Conservation (phyloP, 805 yeast species). For the Pichia kluyveri region DNA sequence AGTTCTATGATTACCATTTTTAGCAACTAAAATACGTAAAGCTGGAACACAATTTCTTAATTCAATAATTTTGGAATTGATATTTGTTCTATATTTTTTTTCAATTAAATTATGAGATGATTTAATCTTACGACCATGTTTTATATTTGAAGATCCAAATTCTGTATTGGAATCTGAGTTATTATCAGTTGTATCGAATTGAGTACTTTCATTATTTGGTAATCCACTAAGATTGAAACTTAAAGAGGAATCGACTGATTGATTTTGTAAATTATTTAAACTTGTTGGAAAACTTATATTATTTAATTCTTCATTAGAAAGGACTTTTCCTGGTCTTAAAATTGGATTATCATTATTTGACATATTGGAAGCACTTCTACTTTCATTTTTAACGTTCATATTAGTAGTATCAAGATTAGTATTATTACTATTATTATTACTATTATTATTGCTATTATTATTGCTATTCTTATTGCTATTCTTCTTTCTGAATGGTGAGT, state of each 20-base stretch:
- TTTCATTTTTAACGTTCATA: neutral
- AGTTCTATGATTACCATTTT: conserved; percentile 28
- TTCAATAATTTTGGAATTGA: conserved; percentile 63
- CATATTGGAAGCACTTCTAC: neutral
- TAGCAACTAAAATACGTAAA: conserved; percentile 37
- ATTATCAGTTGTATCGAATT: conserved; percentile 5
- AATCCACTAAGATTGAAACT: neutral
- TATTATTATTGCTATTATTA: neutral
- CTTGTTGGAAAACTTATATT: neutral
- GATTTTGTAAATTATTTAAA: neutral
- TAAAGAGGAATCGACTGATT: neutral
- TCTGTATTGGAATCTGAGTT: conserved; percentile 5
- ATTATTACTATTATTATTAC: neutral
- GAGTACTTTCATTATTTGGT: neutral
- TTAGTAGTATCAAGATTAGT: neutral
- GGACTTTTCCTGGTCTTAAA: neutral
- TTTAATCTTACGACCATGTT: conserved; percentile 37
- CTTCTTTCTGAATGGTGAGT: neutral
- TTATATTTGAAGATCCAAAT: conserved; percentile 1
- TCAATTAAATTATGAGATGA: conserved; percentile 77
- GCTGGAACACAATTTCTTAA: conserved; percentile 77
- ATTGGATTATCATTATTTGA: neutral
- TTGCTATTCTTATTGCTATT: neutral
- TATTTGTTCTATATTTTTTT: conserved; percentile 72
- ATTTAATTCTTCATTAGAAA: neutral